These are phyloP conservation scores for Ophioceras dolichostomum DNA, from an alignment of 2,329 filamentous ascomycete genomes.

Conservation along the genomic window DNA sequence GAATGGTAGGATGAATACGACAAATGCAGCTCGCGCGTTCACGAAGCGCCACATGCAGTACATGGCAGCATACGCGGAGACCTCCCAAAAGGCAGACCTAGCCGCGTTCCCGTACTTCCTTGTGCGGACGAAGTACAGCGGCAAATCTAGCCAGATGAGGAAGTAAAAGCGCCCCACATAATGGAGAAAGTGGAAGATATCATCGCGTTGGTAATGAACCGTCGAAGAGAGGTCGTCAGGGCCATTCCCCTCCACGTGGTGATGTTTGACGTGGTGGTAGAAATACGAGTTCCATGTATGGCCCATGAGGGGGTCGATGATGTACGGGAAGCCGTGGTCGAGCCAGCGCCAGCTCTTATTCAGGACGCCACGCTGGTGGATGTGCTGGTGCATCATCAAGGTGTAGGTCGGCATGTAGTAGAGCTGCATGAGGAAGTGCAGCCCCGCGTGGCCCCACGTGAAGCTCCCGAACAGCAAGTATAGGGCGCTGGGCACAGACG, in stretches of 20 bases:
- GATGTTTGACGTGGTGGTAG: constrained; percentile 78
- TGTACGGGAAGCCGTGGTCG: constrained; percentile 58
- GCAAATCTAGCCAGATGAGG: constrained; percentile 63
- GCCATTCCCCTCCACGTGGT: constrained; percentile 70
- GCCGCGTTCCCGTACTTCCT: constrained; percentile 40
- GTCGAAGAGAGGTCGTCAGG: constrained; percentile 66
- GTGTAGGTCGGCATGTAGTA: constrained; percentile 66
- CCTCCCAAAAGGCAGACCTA: constrained; percentile 49
- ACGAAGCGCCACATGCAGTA: constrained; percentile 32
- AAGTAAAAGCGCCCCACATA: constrained; percentile 66
- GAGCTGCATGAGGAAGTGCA: constrained; percentile 53
- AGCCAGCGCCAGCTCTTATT: constrained; percentile 19
- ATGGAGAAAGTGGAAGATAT: constrained; percentile 50
- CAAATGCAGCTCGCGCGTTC: constrained; percentile 45
- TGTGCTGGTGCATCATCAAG: constrained; percentile 75
- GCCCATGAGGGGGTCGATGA: constrained; percentile 65
- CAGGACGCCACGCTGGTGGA: constrained; percentile 62
- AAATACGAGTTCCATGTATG: constrained; percentile 81
- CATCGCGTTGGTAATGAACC: constrained; percentile 64
- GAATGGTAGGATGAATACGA: constrained; percentile 56
- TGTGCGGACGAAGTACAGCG: constrained; percentile 58
- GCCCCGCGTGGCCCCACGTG: constrained; percentile 51
- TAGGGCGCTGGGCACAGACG: constrained; percentile 56
- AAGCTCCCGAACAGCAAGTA: constrained; percentile 51
- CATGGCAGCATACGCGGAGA: constrained; percentile 40